phyloP scores from a whole-genome alignment of 2,329 filamentous ascomycete species.

The Colletotrichum coccodes region DNA sequence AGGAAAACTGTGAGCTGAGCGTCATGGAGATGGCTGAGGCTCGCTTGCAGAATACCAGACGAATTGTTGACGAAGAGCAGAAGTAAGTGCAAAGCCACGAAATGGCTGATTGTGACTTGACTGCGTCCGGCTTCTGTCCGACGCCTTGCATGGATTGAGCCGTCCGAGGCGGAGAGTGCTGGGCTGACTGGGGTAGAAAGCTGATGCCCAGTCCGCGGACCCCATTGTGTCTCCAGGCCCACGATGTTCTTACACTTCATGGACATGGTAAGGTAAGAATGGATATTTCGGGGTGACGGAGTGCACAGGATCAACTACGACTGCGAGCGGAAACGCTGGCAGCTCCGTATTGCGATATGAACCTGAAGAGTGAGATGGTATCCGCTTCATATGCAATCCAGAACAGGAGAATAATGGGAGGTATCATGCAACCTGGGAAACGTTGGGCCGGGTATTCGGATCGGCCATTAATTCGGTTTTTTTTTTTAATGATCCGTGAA shows the following conservation, averaged over 20 bases:
- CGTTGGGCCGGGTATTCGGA: not conserved
- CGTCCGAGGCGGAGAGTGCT: not conserved
- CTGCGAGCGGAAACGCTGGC: conserved; percentile 3
- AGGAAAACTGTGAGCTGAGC: not conserved
- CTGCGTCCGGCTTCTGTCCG: conserved; percentile 11
- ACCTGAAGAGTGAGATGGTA: not conserved
- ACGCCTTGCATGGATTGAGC: conserved; percentile 3
- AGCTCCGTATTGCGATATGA: not conserved
- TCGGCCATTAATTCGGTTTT: not conserved
- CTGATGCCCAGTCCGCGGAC: conserved; percentile 11
- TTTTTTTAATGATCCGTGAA: not conserved
- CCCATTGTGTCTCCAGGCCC: conserved; percentile 7
- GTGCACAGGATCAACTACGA: not conserved
- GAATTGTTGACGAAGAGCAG: not conserved
- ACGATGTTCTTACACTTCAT: conserved; percentile 10
- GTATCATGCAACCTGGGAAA: not conserved
- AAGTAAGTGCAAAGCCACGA: not conserved
- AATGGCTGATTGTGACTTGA: not conserved
- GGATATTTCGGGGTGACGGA: conserved; percentile 5
- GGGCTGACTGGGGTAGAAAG: not conserved
- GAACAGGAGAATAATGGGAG: not conserved
- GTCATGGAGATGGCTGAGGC: conserved; percentile 4
- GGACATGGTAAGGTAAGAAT: conserved; percentile 8
- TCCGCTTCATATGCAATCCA: not conserved
- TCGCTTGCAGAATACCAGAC: not conserved